Base-by-base conservation (phyloP, 352 stramenopile species). In the Peronosclerospora sorghi region DNA sequence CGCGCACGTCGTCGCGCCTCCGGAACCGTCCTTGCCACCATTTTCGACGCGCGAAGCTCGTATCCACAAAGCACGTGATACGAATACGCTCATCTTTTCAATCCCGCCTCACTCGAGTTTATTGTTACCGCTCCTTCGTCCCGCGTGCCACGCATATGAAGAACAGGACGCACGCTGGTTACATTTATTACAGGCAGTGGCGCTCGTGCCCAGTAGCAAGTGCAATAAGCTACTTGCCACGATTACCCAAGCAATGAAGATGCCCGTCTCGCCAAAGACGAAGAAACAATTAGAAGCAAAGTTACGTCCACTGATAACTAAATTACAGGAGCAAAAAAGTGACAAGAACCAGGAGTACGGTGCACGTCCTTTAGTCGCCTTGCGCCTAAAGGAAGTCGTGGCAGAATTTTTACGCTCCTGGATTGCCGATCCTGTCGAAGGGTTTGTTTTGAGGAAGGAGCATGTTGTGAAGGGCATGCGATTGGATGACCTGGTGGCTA, bases 301-400 rank as follows among this genome's bases (percentile, higher is more conserved):
- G 21, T 26, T 79, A 35, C 41, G 54, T 4, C 58, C 56, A 14
- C 18, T 74, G 13, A 24, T 59, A 32, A 45, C 27, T 2, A 51
- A 42, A 32, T 45, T 54, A 43, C 35, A 37, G 35, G 26, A n/a
- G n/a, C n/a, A 29, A 32, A 13, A 44, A 51, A 18, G 13, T 20
- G 26, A 38, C 29, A 17, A 43, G 18, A 20, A 40, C 35, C 37
- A 42, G 5, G 37, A 57, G 19, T 30, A 20, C 29, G 36, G 19
- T 8, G 26, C 29, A 2, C 46, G 59, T 14, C 50, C 68, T 21
- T 48, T 86, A 35, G 27, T 81, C 15, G 59, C 64, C 1, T 58
- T 87, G 43, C 56, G 67, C 28, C 42, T 91, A 5, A 91, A 91
- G 53, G 75, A 87, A 26, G 59, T 64, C 26, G 61, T 83, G 38